Base-by-base conservation (phyloP, 306 rosid genomes). In the Dalbergia cultrata region DNA sequence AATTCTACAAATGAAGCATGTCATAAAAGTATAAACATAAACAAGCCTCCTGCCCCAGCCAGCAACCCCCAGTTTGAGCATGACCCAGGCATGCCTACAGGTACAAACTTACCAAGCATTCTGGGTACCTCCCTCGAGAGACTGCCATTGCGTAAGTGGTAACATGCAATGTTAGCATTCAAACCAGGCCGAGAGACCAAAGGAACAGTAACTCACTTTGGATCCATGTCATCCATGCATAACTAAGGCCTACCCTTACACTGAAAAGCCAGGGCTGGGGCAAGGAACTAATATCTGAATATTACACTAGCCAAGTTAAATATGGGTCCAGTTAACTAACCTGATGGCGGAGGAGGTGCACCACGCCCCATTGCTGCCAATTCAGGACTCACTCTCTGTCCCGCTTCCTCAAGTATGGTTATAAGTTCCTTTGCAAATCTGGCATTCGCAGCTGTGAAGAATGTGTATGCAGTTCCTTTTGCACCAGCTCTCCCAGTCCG, bases 401-500 rank as follows among this genome's bases (percentile, higher is more conserved):
- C 98, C 37, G 97, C 98, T 87, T 95, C 99, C 86, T 91, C 97
- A 12, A 95, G 99, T 81, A 95, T 89, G 81, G 82, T 79, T 58
- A 90, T 90, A 45, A 95, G 96, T 82, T 93, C 99, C 85, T 93
- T 93, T 5, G 98, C 96, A 67, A 95, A 95, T 82, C 99, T 89
- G 68, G 99, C 99, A 88, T 93, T 95, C 45, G 94, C 90, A 65
- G 98, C 99, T 1, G 99, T 95, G 78, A 95, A 95, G 89, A 93
- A 95, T 70, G 99, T 89, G 84, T 95, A 90, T 2, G 99, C 99
- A 34, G 98, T 95, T 87, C 99, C 99, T 87, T 95, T 95, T 34
- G 99, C 99, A 72, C 99, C 98, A 41, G 99, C 99, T 86, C 98
- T 90, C 65, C 99, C 98, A 31, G 98, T 95, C 81, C 99, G 84